phyloP scores from a whole-genome alignment of 73 alveolate species.

The Chromera velia region DNA sequence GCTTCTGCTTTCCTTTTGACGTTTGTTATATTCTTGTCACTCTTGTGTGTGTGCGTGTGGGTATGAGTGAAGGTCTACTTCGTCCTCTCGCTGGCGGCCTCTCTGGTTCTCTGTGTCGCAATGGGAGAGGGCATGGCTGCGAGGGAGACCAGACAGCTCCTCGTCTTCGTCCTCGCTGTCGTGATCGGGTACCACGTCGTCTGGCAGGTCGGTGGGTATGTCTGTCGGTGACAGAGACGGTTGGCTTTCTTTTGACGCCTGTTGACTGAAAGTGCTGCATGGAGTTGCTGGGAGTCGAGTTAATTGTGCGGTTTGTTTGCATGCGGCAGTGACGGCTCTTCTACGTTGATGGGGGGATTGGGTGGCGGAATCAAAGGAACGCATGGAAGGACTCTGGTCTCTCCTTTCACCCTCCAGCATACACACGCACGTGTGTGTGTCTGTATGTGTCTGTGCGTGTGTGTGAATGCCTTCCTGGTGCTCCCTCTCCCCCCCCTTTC shows the following conservation, averaged over 20 bases:
- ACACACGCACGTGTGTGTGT: background rate
- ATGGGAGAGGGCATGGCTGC: background rate
- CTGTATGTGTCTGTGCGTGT: background rate
- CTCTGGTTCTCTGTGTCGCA: background rate
- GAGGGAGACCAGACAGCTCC: background rate
- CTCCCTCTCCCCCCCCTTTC: background rate
- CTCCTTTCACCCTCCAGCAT: too few relatives aligned
- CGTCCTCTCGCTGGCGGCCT: background rate
- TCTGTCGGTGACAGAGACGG: background rate
- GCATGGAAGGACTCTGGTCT: too few relatives aligned
- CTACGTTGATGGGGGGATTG: too few relatives aligned
- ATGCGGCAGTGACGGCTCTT: too few relatives aligned
- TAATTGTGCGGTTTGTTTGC: too few relatives aligned
- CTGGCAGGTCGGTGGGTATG: background rate
- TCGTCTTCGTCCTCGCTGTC: background rate
- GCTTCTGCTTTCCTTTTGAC: too few relatives aligned
- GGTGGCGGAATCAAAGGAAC: too few relatives aligned
- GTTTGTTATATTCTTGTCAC: too few relatives aligned
- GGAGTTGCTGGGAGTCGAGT: too few relatives aligned
- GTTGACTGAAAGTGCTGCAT: too few relatives aligned
- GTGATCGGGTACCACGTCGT: background rate
- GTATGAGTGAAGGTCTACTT: background rate
- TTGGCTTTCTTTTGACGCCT: too few relatives aligned
- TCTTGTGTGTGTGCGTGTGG: background rate
- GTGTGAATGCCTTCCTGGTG: too few relatives aligned